Evolutionary conservation across 2,329 filamentous ascomycete genomes (phyloP).

Genomic region (Cyphellophora europaea): DNA sequence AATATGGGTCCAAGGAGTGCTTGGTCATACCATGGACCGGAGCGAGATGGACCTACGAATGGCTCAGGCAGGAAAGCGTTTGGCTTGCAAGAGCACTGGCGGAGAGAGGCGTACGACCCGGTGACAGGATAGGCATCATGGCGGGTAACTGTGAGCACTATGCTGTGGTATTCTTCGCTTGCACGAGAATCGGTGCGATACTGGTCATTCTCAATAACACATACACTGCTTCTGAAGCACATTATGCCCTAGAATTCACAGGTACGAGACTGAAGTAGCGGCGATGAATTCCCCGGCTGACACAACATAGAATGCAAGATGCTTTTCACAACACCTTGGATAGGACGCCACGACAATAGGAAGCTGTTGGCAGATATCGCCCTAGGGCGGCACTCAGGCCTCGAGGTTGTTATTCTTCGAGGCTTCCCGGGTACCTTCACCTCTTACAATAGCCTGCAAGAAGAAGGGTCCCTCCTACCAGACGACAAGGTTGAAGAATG

Average conservation of each 20-base stretch:
- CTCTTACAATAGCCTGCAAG: conserved; percentile 52
- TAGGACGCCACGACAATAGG: conserved; percentile 56
- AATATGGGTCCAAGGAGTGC: conserved; percentile 57
- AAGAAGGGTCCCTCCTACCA: conserved; percentile 40
- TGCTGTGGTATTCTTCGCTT: conserved; percentile 63
- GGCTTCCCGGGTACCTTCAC: conserved; percentile 45
- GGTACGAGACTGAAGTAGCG: conserved; percentile 35
- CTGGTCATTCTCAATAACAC: conserved; percentile 76
- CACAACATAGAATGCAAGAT: conserved; percentile 53
- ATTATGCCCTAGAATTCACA: conserved; percentile 62
- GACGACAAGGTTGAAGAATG: conserved; percentile 43
- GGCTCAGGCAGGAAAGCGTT: conserved; percentile 53
- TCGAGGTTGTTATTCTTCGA: conserved; percentile 52
- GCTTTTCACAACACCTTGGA: conserved; percentile 62
- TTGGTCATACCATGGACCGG: conserved; percentile 69
- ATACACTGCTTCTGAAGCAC: conserved; percentile 64
- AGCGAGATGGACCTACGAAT: conserved; percentile 61
- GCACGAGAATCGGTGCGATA: conserved; percentile 55
- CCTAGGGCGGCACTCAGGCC: conserved; percentile 28
- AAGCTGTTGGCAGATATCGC: conserved; percentile 49
- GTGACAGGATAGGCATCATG: conserved; percentile 67
- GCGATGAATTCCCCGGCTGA: not conserved
- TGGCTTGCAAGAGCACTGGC: conserved; percentile 57
- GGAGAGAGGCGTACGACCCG: conserved; percentile 55
- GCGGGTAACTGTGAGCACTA: conserved; percentile 52